Base-by-base conservation (phyloP, 257 asterid species). In the Hygrophila difformis region DNA sequence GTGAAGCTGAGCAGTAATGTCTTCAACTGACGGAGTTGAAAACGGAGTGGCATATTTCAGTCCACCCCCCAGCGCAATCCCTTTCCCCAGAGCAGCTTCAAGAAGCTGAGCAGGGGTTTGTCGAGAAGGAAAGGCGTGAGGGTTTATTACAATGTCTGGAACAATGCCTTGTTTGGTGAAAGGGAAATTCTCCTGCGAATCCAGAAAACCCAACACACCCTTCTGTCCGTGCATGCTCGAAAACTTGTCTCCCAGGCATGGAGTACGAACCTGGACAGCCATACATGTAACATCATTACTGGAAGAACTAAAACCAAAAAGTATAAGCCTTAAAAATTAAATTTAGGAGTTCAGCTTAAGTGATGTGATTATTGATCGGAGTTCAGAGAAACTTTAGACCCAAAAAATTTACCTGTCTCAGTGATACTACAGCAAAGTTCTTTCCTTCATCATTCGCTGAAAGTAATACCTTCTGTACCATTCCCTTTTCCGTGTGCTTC, bases 161-260 rank as follows among this genome's bases (percentile, higher is more conserved):
- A 86, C 98, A 39, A 91, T 70, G 44, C 98, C 98, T 49, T 86
- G 79, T 54, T 35, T 65, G 2, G 92, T 86, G 53, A 91, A 91
- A 24, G 96, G 93, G 56, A 86, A 86, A 61, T 86, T 91, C 62
- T 86, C 98, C 52, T 86, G 98, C 28, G 81, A 79, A 50, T 91
- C 96, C 58, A 86, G 71, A 63, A 71, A 82, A 28, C 98, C 98
- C 31, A 91, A 61, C 43, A 91, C 98, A 47, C 98, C 98, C 68
- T 91, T 91, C 64, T 91, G 96, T 42, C 98, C 96, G 49, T 91
- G 98, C 98, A 91, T 91, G 72, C 98, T 91, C 0, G 95, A 86
- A 49, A 91, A 91, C 54, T 91, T 91, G 68, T 86, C 98, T 17
- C 98, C 98, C 8, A 80, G 88, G 33, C 93, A 72, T 5, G 98